These are phyloP conservation scores for Fusarium clavum DNA, from an alignment of 2,329 filamentous ascomycete genomes.

Conservation along the genomic window DNA sequence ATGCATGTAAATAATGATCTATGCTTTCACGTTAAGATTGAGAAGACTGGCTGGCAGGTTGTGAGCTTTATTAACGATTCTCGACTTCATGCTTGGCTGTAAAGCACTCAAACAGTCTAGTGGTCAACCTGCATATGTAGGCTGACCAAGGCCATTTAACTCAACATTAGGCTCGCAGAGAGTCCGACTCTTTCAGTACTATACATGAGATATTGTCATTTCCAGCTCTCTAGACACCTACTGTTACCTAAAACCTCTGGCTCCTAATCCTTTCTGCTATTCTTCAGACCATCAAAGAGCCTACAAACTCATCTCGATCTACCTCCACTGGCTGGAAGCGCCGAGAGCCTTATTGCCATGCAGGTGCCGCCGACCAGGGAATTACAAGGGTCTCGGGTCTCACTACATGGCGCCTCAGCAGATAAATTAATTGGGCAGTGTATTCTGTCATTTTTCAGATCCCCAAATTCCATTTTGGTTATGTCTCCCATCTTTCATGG, in stretches of 20 bases:
- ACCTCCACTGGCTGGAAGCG: no score
- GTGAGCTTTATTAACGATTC: fast-evolving
- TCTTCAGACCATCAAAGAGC: no score
- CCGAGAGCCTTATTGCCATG: background rate
- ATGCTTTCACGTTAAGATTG: fast-evolving
- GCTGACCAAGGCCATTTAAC: background rate
- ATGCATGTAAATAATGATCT: background rate
- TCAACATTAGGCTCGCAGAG: background rate
- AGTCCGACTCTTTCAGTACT: background rate
- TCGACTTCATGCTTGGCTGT: fast-evolving
- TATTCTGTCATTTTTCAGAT: background rate
- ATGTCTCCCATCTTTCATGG: background rate
- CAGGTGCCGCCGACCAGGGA: background rate
- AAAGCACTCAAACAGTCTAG: background rate
- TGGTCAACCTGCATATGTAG: background rate
- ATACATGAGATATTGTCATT: background rate
- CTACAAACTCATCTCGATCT: no score
- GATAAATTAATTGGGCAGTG: background rate
- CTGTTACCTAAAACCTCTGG: no score
- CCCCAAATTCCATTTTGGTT: background rate
- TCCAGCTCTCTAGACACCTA: background rate
- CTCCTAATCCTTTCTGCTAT: no score
- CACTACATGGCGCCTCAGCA: background rate
- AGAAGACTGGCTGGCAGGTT: no score
- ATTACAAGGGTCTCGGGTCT: background rate